Evolutionary conservation across 1,284 basidiomycete species (phyloP), one percentile per base, ranked within the genome.

Genomic region (Tetrapyrgos nigripes): DNA sequence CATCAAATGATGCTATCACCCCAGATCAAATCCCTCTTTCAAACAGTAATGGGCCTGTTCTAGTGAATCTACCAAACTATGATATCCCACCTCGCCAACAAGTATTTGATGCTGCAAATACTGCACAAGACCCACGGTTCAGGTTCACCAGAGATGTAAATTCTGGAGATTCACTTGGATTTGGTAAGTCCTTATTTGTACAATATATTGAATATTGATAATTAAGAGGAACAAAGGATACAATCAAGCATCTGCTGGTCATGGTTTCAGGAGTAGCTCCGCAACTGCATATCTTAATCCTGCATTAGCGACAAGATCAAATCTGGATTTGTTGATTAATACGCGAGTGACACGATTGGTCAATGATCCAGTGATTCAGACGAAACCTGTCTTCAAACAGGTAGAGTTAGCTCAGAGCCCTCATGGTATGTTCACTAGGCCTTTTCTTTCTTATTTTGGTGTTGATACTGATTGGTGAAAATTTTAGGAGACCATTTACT

Each of bases 251-350:
- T 19, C 47, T 19, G 64, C 73, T 45, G 67, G 73, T 40, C 58
- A 65, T 17, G 74, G 73, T 4, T 52, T 66, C 31, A 66, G 78
- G 5, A 73, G 68, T 45, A 76, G 73, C 48, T 70, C 78, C 8
- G 73, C 76, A 1, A 76, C 76, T 3, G 66, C 72, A 2, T 80
- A 79, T 62, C 64, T 83, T n/a, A 63, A 67, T 2, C 70, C 74
- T 14, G 59, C 67, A 3, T 65, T 72, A 26, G 59, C 71, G 5
- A 61, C 62, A 33, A 64, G 79, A 10, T 60, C 70, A 4, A 83
- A 83, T 61, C 59, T 83, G 3, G 74, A 79, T 53, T 70, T 83
- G 28, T 66, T 82, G 1, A 59, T 81, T 23, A 71, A 79, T 48
- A 73, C 77, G 2, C 74, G 73, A 24, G 81, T 77, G 5, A 77